Conservation (phyloP, 805 yeast species). For the Saccharomycopsis lassenensis region DNA sequence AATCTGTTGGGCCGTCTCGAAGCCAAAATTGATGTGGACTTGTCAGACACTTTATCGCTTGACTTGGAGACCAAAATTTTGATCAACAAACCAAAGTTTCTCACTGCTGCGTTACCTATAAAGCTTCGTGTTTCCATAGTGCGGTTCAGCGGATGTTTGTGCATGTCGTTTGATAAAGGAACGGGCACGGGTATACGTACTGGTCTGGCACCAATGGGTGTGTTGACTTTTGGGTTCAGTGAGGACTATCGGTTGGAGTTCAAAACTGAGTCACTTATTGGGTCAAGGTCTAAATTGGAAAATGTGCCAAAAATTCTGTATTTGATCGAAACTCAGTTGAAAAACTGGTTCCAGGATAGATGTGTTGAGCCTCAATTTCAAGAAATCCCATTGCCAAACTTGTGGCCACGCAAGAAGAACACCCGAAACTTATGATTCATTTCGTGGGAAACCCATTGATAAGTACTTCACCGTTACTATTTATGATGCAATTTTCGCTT, state of each 20-base stretch:
- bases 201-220: slow-evolving; percentile 23
- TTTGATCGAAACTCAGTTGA: slow-evolving; percentile 67
- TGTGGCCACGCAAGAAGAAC: slow-evolving; percentile 69
- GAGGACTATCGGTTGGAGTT: slow-evolving; percentile 89
- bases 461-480: slow-evolving; percentile 21
- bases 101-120: slow-evolving; percentile 81
- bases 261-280: slow-evolving; percentile 78
- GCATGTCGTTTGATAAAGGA: slow-evolving; percentile 48
- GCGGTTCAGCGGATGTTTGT: slow-evolving; percentile 80
- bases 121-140: slow-evolving; percentile 78
- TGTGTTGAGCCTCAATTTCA: slow-evolving; percentile 93
- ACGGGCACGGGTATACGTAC: not conserved
- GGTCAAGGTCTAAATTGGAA: slow-evolving; percentile 84
- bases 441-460: slow-evolving; percentile 9
- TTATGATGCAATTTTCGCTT: slow-evolving; percentile 18
- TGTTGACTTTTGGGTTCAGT: slow-evolving; percentile 77
- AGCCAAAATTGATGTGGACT: slow-evolving; percentile 84
- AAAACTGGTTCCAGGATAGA: slow-evolving; percentile 85
- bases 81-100: slow-evolving; percentile 71
- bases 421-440: slow-evolving; percentile 33
- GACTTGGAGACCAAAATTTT: slow-evolving; percentile 75
- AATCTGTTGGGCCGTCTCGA: slow-evolving; percentile 47
- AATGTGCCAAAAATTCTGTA: slow-evolving; percentile 87
- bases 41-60: slow-evolving; percentile 75
- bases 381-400: slow-evolving; percentile 68